phyloP scores from a whole-genome alignment of 2,329 filamentous ascomycete species.

The Leptoxyphium fumago region DNA sequence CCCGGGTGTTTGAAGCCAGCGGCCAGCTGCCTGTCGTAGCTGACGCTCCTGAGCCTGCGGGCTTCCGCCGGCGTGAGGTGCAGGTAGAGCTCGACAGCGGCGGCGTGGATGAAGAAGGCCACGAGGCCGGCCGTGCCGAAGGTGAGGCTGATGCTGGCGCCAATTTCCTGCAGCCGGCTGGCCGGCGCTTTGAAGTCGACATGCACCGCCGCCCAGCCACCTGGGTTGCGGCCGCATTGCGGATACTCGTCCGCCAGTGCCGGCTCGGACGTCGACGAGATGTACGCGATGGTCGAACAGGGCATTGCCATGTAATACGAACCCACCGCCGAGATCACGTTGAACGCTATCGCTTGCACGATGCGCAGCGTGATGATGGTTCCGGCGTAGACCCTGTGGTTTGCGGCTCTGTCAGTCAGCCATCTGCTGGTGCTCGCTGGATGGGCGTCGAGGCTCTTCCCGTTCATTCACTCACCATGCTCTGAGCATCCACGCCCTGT shows the following conservation, averaged over 20 bases:
- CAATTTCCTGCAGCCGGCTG: conserved; percentile 24
- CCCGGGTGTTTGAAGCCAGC: conserved; percentile 9
- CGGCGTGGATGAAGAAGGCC: conserved; percentile 31
- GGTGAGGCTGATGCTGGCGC: conserved; percentile 29
- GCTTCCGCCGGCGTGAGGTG: conserved; percentile 39
- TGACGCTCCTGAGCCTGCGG: conserved; percentile 39
- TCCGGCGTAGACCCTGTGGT: conserved; percentile 30
- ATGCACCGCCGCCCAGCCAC: conserved; percentile 17
- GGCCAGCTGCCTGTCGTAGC: conserved; percentile 40
- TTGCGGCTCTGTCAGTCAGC: no score
- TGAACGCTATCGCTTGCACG: conserved; percentile 30
- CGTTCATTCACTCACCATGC: no score
- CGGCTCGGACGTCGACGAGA: conserved; percentile 29
- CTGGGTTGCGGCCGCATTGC: conserved; percentile 27
- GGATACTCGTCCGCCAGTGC: conserved; percentile 29
- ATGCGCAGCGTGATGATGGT: conserved; percentile 39
- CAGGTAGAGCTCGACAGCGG: conserved; percentile 31
- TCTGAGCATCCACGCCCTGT: conserved; percentile 49
- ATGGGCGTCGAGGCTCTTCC: no score
- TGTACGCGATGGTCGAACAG: conserved; percentile 37
- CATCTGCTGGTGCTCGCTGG: no score
- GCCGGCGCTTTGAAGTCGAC: conserved; percentile 15
- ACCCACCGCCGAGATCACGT: conserved; percentile 23
- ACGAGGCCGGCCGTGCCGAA: conserved; percentile 43
- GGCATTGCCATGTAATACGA: conserved; percentile 24